Base-by-base conservation (phyloP, 129 eudicot genomes). In the Chrysanthemum makinoi region DNA sequence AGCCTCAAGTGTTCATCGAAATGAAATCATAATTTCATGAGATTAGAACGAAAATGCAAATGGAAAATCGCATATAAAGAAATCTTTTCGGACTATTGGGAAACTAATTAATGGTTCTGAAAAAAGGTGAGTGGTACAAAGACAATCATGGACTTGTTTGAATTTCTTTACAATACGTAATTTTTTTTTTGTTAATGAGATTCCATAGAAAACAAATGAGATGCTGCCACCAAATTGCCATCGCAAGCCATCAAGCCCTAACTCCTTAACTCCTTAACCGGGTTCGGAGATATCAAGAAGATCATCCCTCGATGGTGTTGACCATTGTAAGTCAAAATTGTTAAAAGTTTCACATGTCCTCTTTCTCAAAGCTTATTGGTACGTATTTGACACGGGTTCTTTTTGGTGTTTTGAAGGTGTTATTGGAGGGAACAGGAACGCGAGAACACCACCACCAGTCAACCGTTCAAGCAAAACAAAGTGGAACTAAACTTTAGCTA, bases 11-110 rank as follows among this genome's bases (percentile, higher is more conserved):
- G 14, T 67, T 43, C 2, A 63, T 72, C 43, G 77, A 56, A 71
- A 62, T 30, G 88, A 63, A 66, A 19, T 59, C 4, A 12, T 39
- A 35, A 70, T 68, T 54, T 55, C 76, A 62, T 82, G 95, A 85
- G 43, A 65, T 46, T 12, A 82, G 68, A 54, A 80, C 83, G 2
- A 77, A 60, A 73, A 66, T 39, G 68, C 81, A 49, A 76, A 83
- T 33, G 88, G 85, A 55, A 89, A 87, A 12, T 66, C 79, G 67
- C 95, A 89, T 20, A 83, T 92, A 59, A 81, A 70, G 75, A 92
- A 87, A 81, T 92, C 98, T 5, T 81, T 92, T 56, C 82, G 98
- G n/a, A 80, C 96, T n/a, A 86, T 92, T 14, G 91, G 98, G 72
- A 92, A 85, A 48, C 79, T 92, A 15, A 89, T 92, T 39, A 85